Base-by-base conservation (phyloP, 148 eudicot genomes). In the Chenopodium album region DNA sequence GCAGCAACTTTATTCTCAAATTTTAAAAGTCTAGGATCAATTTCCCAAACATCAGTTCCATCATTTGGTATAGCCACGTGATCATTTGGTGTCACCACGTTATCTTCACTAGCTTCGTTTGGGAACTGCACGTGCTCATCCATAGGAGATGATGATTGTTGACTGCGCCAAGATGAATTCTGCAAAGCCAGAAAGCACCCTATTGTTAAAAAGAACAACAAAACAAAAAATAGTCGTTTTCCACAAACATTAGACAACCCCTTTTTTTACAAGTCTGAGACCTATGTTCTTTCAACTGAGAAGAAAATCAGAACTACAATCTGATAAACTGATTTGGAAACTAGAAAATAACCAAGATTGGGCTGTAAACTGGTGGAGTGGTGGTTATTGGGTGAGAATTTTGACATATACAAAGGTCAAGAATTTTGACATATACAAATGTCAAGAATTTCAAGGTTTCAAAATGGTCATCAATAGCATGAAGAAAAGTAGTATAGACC, bases 11-110 rank as follows among this genome's bases (percentile, higher is more conserved):
- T 92, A 69, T 86, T 86, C 85, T 89, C 98, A 86, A 91, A 92
- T 81, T 89, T 97, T 67, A 97, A 81, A 76, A 81, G 90, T 66
- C 87, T 89, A 68, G 91, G 89, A 90, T 97, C 98, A 83, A 97
- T 97, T 87, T 97, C 99, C 99, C 99, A 97, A 76, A 92, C 99
- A 86, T 94, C 97, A 76, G 93, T 93, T 75, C 98, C 99, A 68
- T 97, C 99, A 86, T 81, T 84, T 34, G 99, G 99, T 82, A 97
- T 97, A 76, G 83, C 89, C 78, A 97, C 85, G 87, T 92, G 94
- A 64, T 86, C 90, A 74, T 82, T 74, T 83, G 90, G 99, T 82
- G 94, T 97, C 76, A 82, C 89, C 78, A 97, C 85, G 86, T 90
- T 94, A 68, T 86, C 90, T 73, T 82, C 76, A 82, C 89, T 89